Evolutionary conservation across 805 yeast genomes (phyloP).

Genomic region (Sugiyamaella americana): DNA sequence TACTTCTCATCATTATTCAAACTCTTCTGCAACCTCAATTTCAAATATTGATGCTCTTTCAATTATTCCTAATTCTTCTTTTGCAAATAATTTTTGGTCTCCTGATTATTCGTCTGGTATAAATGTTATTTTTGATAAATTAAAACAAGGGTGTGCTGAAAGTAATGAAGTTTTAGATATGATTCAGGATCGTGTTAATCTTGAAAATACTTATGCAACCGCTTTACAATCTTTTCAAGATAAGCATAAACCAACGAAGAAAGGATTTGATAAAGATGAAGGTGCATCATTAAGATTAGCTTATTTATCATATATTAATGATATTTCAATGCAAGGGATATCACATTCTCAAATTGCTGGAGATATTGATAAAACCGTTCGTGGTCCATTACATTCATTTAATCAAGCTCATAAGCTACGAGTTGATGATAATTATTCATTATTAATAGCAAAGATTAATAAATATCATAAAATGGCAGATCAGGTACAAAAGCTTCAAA

Average conservation of each 20-base stretch:
- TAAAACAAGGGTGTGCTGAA: slow-evolving; percentile 53
- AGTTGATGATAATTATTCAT: slow-evolving; percentile 49
- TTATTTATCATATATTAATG: slow-evolving; percentile 44
- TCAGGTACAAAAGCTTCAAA: slow-evolving; percentile 47
- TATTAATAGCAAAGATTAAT: slow-evolving; percentile 42
- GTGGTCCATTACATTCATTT: slow-evolving; percentile 68
- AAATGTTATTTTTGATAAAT: slow-evolving; percentile 30
- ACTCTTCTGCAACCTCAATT: background rate
- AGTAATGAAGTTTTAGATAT: slow-evolving; percentile 57
- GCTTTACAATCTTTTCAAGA: slow-evolving; percentile 41
- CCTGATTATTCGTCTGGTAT: slow-evolving; percentile 33
- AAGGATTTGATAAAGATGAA: slow-evolving; percentile 44
- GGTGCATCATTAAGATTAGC: slow-evolving; percentile 57
- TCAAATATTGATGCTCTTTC: background rate
- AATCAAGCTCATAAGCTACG: slow-evolving; percentile 59
- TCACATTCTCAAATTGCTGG: slow-evolving; percentile 53
- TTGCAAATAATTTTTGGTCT: slow-evolving; percentile 28
- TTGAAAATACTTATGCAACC: slow-evolving; percentile 59
- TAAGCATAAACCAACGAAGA: slow-evolving; percentile 34
- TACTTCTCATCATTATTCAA: background rate
- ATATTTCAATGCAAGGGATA: slow-evolving; percentile 49
- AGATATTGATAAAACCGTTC: slow-evolving; percentile 49
- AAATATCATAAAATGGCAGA: slow-evolving; percentile 41
- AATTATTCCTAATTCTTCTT: background rate
- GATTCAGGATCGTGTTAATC: slow-evolving; percentile 57